Conservation (phyloP, 495 filamentous ascomycete species). For the Aspergillus haitiensis region DNA sequence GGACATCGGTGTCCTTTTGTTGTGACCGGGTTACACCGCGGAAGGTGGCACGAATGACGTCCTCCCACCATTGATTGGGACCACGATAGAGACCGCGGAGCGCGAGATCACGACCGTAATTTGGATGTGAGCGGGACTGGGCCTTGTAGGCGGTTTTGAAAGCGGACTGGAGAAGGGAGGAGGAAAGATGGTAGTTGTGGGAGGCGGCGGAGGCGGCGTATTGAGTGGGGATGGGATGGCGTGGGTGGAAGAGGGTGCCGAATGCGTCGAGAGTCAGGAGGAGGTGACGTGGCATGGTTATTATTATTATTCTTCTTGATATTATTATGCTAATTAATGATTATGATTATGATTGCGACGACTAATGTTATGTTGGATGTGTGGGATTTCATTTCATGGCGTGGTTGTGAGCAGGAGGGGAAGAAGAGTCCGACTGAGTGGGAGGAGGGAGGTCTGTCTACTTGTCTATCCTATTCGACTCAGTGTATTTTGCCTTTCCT, state of each 20-base stretch:
- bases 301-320: neutral
- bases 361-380: neutral
- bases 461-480: too few relatives aligned
- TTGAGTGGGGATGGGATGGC: constrained; percentile 56
- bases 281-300: constrained; percentile 33
- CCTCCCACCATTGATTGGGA: constrained; percentile 69
- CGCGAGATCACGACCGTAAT: constrained; percentile 59
- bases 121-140: constrained; percentile 54
- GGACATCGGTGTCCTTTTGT: constrained; percentile 18
- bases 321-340: neutral
- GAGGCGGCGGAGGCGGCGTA: constrained; percentile 60
- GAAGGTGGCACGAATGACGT: constrained; percentile 49
- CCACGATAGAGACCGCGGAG: constrained; percentile 49
- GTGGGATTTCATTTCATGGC: too few relatives aligned
- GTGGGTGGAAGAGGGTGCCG: constrained; percentile 70
- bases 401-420: neutral
- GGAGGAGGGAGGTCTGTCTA: neutral
- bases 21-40: constrained; percentile 17
- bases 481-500: too few relatives aligned
- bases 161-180: constrained; percentile 28
- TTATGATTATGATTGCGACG: neutral
- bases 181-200: constrained; percentile 54
- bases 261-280: constrained; percentile 77
- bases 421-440: neutral
- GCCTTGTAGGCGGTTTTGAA: constrained; percentile 54